Evolutionary conservation across 345 rosid genomes (phyloP).

Genomic region (Leavenworthia alabamica): DNA sequence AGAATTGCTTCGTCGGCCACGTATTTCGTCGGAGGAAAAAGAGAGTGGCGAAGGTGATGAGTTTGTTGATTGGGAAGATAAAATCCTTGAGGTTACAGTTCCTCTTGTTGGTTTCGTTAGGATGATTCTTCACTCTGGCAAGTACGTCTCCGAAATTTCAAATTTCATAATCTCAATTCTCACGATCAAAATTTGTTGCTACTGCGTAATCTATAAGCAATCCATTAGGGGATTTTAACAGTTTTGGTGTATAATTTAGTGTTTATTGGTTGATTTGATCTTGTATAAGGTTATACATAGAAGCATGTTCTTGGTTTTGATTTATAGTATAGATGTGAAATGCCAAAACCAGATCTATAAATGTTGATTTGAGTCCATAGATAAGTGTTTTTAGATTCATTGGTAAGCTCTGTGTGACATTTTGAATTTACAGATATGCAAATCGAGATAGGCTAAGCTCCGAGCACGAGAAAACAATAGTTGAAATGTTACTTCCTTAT

Average conservation of each 20-base stretch:
- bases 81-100: constrained; percentile 80
- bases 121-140: constrained; percentile 84
- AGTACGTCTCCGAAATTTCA: constrained; percentile 32
- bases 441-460: constrained; percentile 62
- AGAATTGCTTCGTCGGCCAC: constrained; percentile 49
- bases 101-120: constrained; percentile 90
- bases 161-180: background rate
- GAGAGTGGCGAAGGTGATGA: constrained; percentile 36
- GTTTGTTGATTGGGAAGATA: constrained; percentile 59
- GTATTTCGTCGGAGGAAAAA: constrained; percentile 25
- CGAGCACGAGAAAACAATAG: constrained; percentile 66
- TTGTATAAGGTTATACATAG: background rate
- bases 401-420: background rate
- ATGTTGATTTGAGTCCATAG: too few relatives aligned
- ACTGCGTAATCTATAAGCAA: background rate
- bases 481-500: constrained; percentile 75
- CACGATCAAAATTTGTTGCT: background rate
- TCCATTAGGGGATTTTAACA: background rate
- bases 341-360: background rate
- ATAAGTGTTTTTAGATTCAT: background rate
- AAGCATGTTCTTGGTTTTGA: background rate
- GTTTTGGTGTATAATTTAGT: background rate
- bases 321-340: background rate
- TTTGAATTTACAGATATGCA: constrained; percentile 49
- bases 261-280: background rate